Evolutionary conservation across 306 rosid species (phyloP), one percentile per base, ranked within the genome.

Genomic region (Dalbergia cochinchinensis): DNA sequence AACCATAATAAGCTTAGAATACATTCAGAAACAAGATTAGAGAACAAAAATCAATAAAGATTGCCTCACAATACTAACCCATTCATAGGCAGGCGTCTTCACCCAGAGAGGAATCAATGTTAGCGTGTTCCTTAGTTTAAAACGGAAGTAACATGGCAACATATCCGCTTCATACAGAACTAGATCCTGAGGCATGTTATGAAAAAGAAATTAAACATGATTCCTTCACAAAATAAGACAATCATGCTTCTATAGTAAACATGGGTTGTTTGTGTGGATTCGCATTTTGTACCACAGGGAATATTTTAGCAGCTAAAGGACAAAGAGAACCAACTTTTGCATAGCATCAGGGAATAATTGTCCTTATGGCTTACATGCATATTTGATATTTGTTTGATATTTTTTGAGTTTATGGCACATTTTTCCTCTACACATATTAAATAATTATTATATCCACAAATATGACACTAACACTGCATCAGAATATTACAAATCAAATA

Each of bases 401-500:
- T n/a, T n/a, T n/a, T n/a, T 10, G 19, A 6, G 51, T 35, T 13
- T 50, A 41, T 34, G 48, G 42, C 13, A 7, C 7, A 34, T 2
- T 31, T 31, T 22, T 26, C 12, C 45, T 13, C 1, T 33, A 6
- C 26, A 59, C 20, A 42, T 22, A 62, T 47, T 75, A 11, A 41
- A 47, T 59, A 5, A 20, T 60, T 9, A 19, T 4, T 9, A 19
- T 4, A 57, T 73, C 53, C n/a, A 47, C 53, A 57, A 4, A 61
- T 15, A 8, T 5, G 45, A n/a, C 34, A 44, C 26, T 14, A 58
- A 73, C 8, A 18, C 31, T 26, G 11, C 59, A 22, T 19, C 33
- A 9, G 78, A 59, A 74, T 74, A 42, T 41, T 60, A 74, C 15
- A 73, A 58, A 18, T 16, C 42, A 60, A 59, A 44, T 22, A 58